These are phyloP conservation scores for Megacollybia platyphylla DNA, from an alignment of 1,284 basidiomycete genomes.

Conservation along the genomic window DNA sequence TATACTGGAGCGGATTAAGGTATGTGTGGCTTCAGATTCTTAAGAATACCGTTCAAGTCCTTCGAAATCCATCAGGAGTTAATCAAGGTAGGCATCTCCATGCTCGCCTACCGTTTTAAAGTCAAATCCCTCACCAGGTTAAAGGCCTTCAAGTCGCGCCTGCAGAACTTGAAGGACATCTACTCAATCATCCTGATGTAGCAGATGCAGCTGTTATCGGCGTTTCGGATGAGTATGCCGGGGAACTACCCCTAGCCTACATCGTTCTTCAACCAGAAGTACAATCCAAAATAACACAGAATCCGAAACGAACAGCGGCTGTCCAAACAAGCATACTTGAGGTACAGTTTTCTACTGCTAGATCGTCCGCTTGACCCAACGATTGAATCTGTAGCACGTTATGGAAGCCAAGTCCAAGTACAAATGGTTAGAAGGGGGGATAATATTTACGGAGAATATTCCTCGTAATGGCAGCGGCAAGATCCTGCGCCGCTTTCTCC, in stretches of 20 bases:
- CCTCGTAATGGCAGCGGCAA: slow-evolving; percentile 33
- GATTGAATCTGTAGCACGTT: slow-evolving; percentile 23
- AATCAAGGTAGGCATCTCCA: background rate
- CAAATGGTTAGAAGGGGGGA: slow-evolving; percentile 33
- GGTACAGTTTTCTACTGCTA: slow-evolving; percentile 1
- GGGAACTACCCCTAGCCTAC: slow-evolving; percentile 24
- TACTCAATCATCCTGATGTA: slow-evolving; percentile 12
- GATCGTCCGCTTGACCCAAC: background rate
- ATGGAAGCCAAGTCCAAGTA: slow-evolving; percentile 33
- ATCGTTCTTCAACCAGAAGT: slow-evolving; percentile 9
- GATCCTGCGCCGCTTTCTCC: slow-evolving; percentile 21
- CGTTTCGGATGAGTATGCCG: slow-evolving; percentile 21
- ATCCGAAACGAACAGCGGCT: slow-evolving; percentile 3
- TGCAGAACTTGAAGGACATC: slow-evolving; percentile 11
- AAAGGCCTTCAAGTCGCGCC: slow-evolving; percentile 8
- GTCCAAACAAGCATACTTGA: slow-evolving; percentile 9
- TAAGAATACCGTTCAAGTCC: too few species aligned
- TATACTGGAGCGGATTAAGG: slow-evolving; percentile 4
- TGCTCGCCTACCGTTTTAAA: background rate
- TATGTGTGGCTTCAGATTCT: background rate
- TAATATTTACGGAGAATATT: slow-evolving; percentile 28
- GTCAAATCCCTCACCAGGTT: slow-evolving; percentile 1
- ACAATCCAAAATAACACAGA: slow-evolving; percentile 1
- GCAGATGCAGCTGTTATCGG: slow-evolving; percentile 14
- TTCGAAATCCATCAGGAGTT: background rate